Conservation (phyloP, 2,329 filamentous ascomycete species). For the Grosmannia huntii region DNA sequence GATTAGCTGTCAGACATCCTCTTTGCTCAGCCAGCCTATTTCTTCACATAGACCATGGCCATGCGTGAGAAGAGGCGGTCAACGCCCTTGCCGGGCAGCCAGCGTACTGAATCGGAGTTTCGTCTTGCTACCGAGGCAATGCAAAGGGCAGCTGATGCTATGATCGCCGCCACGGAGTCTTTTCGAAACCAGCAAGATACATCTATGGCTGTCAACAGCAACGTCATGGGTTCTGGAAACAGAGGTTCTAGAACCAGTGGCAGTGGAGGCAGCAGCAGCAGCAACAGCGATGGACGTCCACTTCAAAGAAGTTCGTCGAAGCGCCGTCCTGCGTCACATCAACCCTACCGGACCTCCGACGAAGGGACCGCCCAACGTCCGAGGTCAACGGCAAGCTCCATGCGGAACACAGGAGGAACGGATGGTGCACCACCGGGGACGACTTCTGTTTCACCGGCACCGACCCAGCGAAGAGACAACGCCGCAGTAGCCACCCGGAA, state of each 20-base stretch:
- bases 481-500: background rate
- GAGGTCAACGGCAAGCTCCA: background rate
- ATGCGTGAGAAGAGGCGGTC: constrained; percentile 6
- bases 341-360: constrained; percentile 8
- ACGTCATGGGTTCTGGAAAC: background rate
- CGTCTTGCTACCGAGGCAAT: constrained; percentile 18
- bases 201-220: background rate
- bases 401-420: background rate
- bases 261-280: background rate
- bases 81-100: constrained; percentile 5
- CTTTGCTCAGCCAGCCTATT: background rate
- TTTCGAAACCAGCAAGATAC: constrained; percentile 11
- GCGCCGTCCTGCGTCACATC: constrained; percentile 9
- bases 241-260: background rate
- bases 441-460: background rate
- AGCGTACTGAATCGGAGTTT: constrained; percentile 11
- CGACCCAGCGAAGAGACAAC: background rate
- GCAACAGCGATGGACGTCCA: background rate
- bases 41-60: background rate
- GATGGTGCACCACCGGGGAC: background rate
- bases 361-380: background rate
- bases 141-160: constrained; percentile 18
- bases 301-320: background rate
- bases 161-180: constrained; percentile 18
- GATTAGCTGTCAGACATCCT: background rate